Base-by-base conservation (phyloP, 441 rosid genomes). In the Dalechampia spathulata region DNA sequence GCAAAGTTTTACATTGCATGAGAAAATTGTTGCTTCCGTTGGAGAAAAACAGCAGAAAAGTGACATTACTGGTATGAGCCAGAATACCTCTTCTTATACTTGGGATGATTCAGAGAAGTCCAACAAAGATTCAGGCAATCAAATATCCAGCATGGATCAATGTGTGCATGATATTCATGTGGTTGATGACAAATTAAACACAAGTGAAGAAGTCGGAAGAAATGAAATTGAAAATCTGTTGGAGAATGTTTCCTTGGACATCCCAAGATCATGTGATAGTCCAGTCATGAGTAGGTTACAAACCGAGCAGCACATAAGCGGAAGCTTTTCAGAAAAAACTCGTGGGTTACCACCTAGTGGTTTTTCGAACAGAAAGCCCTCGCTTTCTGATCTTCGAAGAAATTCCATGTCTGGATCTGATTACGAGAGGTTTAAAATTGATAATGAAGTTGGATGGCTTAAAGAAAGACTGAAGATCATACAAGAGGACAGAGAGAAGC, bases 371-470 rank as follows among this genome's bases (percentile, higher is more conserved):
- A 54, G 70, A 11, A 69, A 69, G 49, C 46, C 59, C 38, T 46
- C 52, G 61, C 69, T 65, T 54, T 58, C 73, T 34, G 66, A 52
- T 70, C 62, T 78, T 25, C 77, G 82, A 28, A 78, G 95, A 65
- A 77, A 86, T 61, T 86, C 96, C 27, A 83, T 83, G 88, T 82
- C 96, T 62, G 76, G 78, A 52, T 70, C 81, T 43, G 96, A 89
- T 68, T 63, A 65, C 63, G 95, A 83, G 66, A 79, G 83, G 71
- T 63, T 69, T 16, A 89, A 82, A 68, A 75, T 89, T 34, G 92
- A 86, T 51, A 70, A 60, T 62, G 95, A 89, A 79, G 86, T 89
- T 47, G 92, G 79, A 39, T 53, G 78, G 71, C 73, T 89, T 26
- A 80, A 78, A 70, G 88, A 82, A 70, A 84, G 92, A 76, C 71